Evolutionary conservation across 345 rosid genomes (phyloP), one percentile per base, ranked within the genome.

Genomic region (Camelina sativa): DNA sequence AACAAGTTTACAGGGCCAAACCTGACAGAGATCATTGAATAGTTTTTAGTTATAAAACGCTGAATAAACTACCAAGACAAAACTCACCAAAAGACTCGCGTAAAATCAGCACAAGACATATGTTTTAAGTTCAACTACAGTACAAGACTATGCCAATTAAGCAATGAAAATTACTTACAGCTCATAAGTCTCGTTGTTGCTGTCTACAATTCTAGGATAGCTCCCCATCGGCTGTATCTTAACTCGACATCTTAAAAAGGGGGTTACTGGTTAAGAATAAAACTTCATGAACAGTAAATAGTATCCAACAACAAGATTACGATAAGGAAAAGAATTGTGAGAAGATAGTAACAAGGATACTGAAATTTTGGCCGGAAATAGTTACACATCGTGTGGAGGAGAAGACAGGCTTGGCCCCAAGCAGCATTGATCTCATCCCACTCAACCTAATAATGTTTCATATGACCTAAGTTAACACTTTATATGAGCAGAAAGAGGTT

Each of bases 361-460:
- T 47, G 96, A 79, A 91, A 94, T 79, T 88, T 91, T 53, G 99
- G 94, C 74, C 88, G 85, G 82, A 86, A 92, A 76, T 92, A 89
- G 82, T 87, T 93, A 70, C 97, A 92, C 96, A 95, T 90, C 11
- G 99, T 89, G 78, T 95, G 98, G 52, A 95, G 96, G 63, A 95
- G 94, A 74, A 95, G 99, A 80, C 99, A 95, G 16, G 99, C 99
- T 89, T 95, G 97, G 67, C 99, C 99, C 99, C 99, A 95, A 58
- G 99, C 98, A 82, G 99, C 99, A 83, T 92, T 95, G 65, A 95
- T 95, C 88, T 95, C 99, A 83, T 95, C 99, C 97, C 99, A 95
- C 71, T 95, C 99, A 72, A 92, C 97, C 99, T 95, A 78, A 65
- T 32, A 73, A 30, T 70, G 76, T 74, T 61, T 74, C 58, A 72